These are phyloP conservation scores for Podaxis sp. DNA, from an alignment of 768 basidiomycete species.

Conservation along the genomic window DNA sequence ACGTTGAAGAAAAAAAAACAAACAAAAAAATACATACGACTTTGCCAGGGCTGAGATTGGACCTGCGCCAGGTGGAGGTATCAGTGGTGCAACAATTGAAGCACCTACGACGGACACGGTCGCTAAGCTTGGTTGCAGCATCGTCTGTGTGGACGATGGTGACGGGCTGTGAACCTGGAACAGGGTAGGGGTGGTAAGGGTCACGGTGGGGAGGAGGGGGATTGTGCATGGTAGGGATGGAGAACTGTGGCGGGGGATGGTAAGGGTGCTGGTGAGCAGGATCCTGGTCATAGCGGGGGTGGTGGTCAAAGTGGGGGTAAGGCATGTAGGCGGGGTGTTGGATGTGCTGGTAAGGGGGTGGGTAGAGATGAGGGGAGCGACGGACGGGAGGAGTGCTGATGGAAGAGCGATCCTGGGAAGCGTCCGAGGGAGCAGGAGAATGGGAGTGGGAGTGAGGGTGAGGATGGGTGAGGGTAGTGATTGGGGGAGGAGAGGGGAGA, in stretches of 20 bases:
- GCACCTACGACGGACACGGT: constrained; percentile 70
- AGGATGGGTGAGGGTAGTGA: constrained; percentile 38
- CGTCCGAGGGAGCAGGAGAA: constrained; percentile 58
- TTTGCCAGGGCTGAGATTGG: constrained; percentile 77
- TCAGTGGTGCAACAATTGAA: constrained; percentile 87
- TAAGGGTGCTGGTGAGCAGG: constrained; percentile 19
- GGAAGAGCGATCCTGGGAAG: constrained; percentile 56
- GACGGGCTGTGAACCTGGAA: constrained; percentile 27
- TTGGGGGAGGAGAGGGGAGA: constrained; percentile 30
- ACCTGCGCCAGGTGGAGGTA: constrained; percentile 76
- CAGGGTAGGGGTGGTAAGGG: constrained; percentile 24
- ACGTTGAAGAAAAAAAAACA: constrained; percentile 2
- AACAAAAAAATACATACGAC: constrained; percentile 39
- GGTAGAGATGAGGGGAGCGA: constrained; percentile 35
- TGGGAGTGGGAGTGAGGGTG: constrained; percentile 34
- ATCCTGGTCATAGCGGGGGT: constrained; percentile 22
- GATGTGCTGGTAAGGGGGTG: constrained; percentile 28
- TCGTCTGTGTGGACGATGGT: constrained; percentile 62
- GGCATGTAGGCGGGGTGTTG: constrained; percentile 29
- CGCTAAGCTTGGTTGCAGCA: constrained; percentile 74
- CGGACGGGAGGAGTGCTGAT: constrained; percentile 55
- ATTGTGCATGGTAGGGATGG: constrained; percentile 14
- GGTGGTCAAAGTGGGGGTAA: constrained; percentile 22
- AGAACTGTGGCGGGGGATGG: constrained; percentile 17
- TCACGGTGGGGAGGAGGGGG: constrained; percentile 15